A percentile compares a stretch with the other conserved stretches of the same genome.
Conservation (phyloP, 1,284 basidiomycete genomes). For the Trichosporon sp. region DNA sequence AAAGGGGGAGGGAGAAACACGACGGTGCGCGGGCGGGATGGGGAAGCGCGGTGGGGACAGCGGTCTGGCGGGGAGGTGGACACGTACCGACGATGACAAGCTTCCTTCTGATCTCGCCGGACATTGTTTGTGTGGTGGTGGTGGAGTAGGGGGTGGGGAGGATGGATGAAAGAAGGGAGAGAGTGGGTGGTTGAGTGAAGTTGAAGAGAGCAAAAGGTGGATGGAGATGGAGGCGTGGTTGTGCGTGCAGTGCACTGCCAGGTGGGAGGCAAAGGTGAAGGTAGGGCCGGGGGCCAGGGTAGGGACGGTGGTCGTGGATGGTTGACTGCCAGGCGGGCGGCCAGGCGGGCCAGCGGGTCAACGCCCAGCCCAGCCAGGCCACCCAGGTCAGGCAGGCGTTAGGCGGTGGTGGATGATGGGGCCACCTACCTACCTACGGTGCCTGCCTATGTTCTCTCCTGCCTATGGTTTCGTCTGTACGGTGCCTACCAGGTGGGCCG, state of each 20-base stretch:
- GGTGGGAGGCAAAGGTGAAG: background rate
- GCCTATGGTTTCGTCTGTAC: background rate
- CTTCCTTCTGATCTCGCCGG: conserved; percentile 57
- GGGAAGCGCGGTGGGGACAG: conserved; percentile 11
- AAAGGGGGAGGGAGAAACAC: background rate
- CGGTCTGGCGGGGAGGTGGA: background rate
- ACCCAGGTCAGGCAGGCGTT: background rate
- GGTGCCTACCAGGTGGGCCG: background rate
- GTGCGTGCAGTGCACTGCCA: too few relatives aligned
- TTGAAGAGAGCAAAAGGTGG: conserved; percentile 13
- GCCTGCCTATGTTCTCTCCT: background rate
- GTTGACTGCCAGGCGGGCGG: background rate
- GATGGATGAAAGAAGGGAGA: conserved; percentile 10
- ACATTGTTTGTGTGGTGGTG: conserved; percentile 39
- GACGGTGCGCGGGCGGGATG: conserved; percentile 8
- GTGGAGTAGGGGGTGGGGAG: background rate
- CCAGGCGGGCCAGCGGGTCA: background rate
- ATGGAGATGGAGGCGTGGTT: conserved; percentile 14
- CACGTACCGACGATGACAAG: conserved; percentile 58
- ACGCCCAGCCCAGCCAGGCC: background rate
- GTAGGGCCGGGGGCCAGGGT: background rate
- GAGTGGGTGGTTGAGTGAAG: conserved; percentile 13
- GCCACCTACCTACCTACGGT: background rate
- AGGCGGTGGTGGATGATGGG: background rate
- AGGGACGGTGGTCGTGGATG: conserved; percentile 5